These are phyloP conservation scores for Phytophthora foliorum DNA, from an alignment of 352 stramenopile genomes.

Conservation along the genomic window DNA sequence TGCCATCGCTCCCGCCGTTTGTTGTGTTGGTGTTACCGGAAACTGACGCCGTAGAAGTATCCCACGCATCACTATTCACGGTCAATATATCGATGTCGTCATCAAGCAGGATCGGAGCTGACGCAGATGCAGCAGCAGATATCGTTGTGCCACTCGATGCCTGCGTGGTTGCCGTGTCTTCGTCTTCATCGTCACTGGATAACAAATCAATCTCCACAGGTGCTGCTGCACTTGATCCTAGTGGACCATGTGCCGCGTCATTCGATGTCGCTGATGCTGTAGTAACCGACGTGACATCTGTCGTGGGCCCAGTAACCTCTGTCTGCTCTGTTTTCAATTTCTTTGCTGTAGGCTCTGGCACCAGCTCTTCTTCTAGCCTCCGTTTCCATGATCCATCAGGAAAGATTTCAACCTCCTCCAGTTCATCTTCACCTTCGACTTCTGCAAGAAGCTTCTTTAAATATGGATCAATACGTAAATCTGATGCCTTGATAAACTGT, in stretches of 20 bases:
- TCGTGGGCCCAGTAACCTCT: constrained; percentile 18
- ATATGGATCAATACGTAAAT: constrained; percentile 92
- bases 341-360: constrained; percentile 54
- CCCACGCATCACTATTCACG: constrained; percentile 74
- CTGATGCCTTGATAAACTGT: constrained; percentile 89
- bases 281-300: constrained; percentile 16
- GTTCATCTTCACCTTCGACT: constrained; percentile 80
- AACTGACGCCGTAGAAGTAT: constrained; percentile 38
- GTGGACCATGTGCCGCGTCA: constrained; percentile 9
- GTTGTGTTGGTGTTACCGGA: constrained; percentile 27
- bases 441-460: constrained; percentile 91
- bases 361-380: constrained; percentile 59
- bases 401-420: constrained; percentile 93
- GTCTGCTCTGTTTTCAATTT: constrained; percentile 63
- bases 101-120: constrained; percentile 54
- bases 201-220: constrained; percentile 83
- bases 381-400: constrained; percentile 86
- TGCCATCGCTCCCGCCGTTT: constrained; percentile 28
- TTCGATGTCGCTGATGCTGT: constrained; percentile 15
- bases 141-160: constrained; percentile 2
- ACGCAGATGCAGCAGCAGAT: constrained; percentile 9
- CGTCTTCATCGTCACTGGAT: constrained; percentile 73
- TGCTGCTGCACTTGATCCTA: constrained; percentile 38
- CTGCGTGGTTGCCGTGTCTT: constrained; percentile 20
- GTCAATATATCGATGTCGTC: constrained; percentile 75